These are phyloP conservation scores for Amaranthus cruentus DNA, from an alignment of 148 eudicot species.

Conservation along the genomic window DNA sequence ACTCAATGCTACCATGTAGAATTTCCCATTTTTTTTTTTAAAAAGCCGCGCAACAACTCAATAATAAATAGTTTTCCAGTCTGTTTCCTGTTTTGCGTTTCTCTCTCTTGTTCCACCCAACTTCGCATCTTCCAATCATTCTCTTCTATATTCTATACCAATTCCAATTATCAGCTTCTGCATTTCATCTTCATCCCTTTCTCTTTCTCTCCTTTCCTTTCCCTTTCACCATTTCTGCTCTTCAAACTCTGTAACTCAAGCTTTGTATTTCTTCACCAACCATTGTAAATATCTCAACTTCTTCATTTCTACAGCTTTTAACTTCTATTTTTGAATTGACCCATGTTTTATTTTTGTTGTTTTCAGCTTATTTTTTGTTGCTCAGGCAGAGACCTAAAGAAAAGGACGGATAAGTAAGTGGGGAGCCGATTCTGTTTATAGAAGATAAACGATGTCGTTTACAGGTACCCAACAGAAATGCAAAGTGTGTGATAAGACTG, in stretches of 20 bases:
- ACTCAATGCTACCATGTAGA: no score
- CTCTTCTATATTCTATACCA: no score
- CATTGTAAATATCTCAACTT: neutral
- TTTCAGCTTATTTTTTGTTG: conserved; percentile 1
- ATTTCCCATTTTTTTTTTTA: no score
- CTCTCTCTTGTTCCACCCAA: neutral
- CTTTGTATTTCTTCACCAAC: neutral
- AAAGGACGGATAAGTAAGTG: neutral
- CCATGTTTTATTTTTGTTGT: conserved; percentile 7
- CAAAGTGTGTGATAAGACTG: conserved; percentile 85
- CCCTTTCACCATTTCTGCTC: conserved; percentile 6
- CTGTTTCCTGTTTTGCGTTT: neutral
- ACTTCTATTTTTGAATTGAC: neutral
- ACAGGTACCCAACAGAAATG: conserved; percentile 72
- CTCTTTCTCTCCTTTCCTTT: neutral
- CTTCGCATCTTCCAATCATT: neutral
- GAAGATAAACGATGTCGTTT: conserved; percentile 39
- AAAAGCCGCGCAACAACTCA: no score
- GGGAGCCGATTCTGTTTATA: no score
- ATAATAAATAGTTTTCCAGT: neutral
- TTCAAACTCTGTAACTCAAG: neutral
- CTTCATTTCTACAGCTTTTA: neutral
- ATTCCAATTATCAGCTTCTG: neutral
- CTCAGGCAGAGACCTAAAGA: conserved; percentile 17
- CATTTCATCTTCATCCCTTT: neutral